phyloP scores from a whole-genome alignment of 257 asterid species.

The Solanum bulbocastanum region DNA sequence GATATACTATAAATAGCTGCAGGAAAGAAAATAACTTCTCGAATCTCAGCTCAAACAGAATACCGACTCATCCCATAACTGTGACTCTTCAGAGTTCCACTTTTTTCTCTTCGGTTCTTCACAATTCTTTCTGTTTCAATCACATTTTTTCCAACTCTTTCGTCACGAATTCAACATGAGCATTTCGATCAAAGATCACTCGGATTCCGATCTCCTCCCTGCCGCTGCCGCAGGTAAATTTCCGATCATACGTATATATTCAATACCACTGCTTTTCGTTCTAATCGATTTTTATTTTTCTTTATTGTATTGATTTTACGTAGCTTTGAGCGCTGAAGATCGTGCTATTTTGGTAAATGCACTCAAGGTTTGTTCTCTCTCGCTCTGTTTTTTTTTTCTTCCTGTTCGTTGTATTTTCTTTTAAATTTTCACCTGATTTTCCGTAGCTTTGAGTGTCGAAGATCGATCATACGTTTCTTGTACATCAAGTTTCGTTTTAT shows the following conservation, averaged over 20 bases:
- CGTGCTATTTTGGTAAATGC: neutral
- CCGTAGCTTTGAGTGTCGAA: neutral
- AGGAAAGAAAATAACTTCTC: neutral
- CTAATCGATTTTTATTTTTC: neutral
- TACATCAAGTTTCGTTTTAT: neutral
- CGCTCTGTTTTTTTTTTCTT: neutral
- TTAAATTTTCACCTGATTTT: neutral
- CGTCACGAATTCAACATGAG: neutral
- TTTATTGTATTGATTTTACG: neutral
- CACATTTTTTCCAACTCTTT: neutral
- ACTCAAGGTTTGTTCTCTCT: neutral
- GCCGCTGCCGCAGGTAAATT: neutral
- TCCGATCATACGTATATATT: neutral
- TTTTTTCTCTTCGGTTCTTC: neutral
- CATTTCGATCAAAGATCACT: neutral
- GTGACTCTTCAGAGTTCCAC: neutral
- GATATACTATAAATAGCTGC: neutral
- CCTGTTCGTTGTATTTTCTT: neutral
- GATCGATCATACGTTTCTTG: neutral
- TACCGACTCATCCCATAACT: neutral
- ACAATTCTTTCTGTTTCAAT: neutral
- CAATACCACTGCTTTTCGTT: neutral
- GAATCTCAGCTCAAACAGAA: neutral
- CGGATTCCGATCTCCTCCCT: neutral
- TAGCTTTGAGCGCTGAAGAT: neutral